Conservation (phyloP, 225 moss, liverwort and hornwort species). For the Sphagnum contortum region DNA sequence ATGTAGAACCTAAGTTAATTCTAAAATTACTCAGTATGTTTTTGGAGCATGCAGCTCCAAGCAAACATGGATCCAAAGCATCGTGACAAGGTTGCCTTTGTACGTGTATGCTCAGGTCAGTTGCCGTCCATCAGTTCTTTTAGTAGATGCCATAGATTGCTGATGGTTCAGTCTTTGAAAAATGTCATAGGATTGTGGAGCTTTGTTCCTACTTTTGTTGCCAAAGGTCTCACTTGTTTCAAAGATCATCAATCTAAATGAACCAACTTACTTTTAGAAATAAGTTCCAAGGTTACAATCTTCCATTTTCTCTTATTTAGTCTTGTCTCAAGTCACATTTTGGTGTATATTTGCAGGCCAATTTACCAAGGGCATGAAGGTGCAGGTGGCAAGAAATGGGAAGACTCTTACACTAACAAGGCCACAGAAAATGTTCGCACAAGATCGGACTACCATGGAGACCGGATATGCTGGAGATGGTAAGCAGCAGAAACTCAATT, state of each 20-base stretch:
- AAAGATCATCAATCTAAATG: no score
- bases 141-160: no score
- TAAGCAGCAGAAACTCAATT: constrained; percentile 13
- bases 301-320: no score
- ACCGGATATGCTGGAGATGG: constrained; percentile 93
- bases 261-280: no score
- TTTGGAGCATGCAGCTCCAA: constrained; percentile 52
- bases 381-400: constrained; percentile 85
- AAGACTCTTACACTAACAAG: constrained; percentile 83
- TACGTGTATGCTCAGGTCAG: constrained; percentile 88
- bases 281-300: no score
- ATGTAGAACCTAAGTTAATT: no score
- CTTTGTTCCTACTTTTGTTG: no score
- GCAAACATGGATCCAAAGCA: constrained; percentile 99
- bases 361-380: constrained; percentile 90
- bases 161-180: no score
- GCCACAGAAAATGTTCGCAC: constrained; percentile 98
- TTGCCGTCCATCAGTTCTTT: no score
- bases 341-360: constrained; percentile 41
- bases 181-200: no score
- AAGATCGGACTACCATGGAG: constrained; percentile 86
- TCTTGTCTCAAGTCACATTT: no score
- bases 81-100: constrained; percentile 96
- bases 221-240: no score
- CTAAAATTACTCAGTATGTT: background rate